Evolutionary conservation across 1,139 yeast genomes (phyloP), one percentile per base, ranked within the genome.

Genomic region (Hyphopichia burtonii): DNA sequence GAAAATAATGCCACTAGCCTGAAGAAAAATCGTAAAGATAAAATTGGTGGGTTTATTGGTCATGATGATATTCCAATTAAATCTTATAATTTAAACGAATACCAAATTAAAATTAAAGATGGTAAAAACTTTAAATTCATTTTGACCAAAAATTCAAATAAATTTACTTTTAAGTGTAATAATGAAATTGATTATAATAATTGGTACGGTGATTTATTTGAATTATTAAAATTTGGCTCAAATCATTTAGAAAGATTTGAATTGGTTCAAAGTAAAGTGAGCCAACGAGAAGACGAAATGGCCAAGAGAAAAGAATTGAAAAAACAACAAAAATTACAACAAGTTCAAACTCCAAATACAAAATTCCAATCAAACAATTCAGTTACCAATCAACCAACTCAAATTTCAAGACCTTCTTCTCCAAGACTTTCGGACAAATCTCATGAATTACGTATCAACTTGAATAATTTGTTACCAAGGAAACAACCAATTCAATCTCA

Each of bases 11-110:
- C 41, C 36, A 15, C 15, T 18, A 16, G 20, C 15, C 36, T 32
- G 32, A 38, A 28, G 20, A 58, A 53, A 44, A 52, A 49, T 40
- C 48, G 47, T 36, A 63, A 68, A 49, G 67, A 63, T 37, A 68
- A 71, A 46, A 58, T 72, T 38, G 74, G 76, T 1, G 75, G 75
- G 0, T 66, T 68, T 39, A 66, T 73, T 36, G 73, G 68, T 19
- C 70, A 66, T 45, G 68, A 71, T 41, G 75, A 69, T 49, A 50
- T 59, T 1, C 78, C 78, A 1, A 50, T 58, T 12, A 71, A 69
- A 45, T 71, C 77, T 1, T 73, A 72, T 51, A 73, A 71, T 47
- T 61, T 73, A 46, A 73, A 73, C 46, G 73, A 71, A 39, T 68
- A 62, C 48, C 44, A 55, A 17, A 58, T 73, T 27, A 53, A 55